Conservation (phyloP, 306 rosid species). For the Cucumis sativus region Cucumber_9930_V3 NC_026659.2:19376501-19377000, state of each 20-base stretch:
- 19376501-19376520: conserved; percentile 66
- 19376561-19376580: conserved; percentile 84
- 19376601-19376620: conserved; percentile 68
- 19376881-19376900: background rate
- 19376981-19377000: background rate
- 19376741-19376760: background rate
- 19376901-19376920: background rate
- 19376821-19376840: background rate
- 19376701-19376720: background rate
- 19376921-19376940: background rate
- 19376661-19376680: conserved; percentile 63
- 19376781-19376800: background rate
- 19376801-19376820: background rate
- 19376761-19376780: background rate
- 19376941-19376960: background rate
- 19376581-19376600: conserved; percentile 58
- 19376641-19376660: conserved; percentile 71
- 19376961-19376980: background rate
- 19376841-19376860: background rate
- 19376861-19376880: background rate
- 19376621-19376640: conserved; percentile 80
- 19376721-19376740: background rate
- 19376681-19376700: conserved; percentile 43
- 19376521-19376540: conserved; percentile 76
- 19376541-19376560: conserved; percentile 92